These are phyloP conservation scores for Phytophthora sp. DNA, from an alignment of 352 stramenopile species.

Conservation along the genomic window DNA sequence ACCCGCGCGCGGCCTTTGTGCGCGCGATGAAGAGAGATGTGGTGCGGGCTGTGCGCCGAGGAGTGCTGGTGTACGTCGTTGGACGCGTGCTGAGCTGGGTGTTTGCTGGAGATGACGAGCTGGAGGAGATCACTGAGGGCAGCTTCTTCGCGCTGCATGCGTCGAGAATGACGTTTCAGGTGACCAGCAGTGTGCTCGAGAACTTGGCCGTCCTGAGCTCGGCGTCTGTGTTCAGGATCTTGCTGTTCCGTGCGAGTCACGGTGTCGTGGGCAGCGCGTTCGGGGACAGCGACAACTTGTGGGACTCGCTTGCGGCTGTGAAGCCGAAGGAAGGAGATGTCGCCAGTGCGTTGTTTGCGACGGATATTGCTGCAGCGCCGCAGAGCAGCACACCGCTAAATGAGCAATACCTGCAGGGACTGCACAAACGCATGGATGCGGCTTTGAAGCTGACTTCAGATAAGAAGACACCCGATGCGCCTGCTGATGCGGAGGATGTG, in stretches of 20 bases:
- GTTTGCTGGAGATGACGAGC: conserved; percentile 7
- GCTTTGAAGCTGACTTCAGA: conserved; percentile 41
- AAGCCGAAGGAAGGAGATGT: conserved; percentile 44
- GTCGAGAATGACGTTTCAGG: conserved; percentile 42
- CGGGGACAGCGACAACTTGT: conserved; percentile 33
- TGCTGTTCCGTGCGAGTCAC: conserved; percentile 56
- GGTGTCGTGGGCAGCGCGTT: conserved; percentile 25
- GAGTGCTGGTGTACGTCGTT: conserved; percentile 44
- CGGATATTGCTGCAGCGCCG: conserved; percentile 17
- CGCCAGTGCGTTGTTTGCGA: conserved; percentile 23
- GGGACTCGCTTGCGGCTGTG: conserved; percentile 28
- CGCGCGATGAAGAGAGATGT: conserved; percentile 44
- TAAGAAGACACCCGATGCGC: conserved; percentile 26
- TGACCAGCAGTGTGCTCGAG: conserved; percentile 52
- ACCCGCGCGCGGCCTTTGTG: conserved; percentile 46
- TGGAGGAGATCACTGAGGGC: background rate
- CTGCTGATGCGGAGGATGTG: conserved; percentile 45
- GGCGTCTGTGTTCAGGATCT: conserved; percentile 54
- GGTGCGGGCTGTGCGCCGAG: conserved; percentile 51
- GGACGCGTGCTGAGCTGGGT: conserved; percentile 29
- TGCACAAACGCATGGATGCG: conserved; percentile 43
- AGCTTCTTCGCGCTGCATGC: conserved; percentile 34
- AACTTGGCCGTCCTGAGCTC: conserved; percentile 49
- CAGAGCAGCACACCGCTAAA: conserved; percentile 35
- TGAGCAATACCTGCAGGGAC: conserved; percentile 49